Conservation (phyloP, 176 grass and related monocot genomes). For the Carex cristatella region DNA sequence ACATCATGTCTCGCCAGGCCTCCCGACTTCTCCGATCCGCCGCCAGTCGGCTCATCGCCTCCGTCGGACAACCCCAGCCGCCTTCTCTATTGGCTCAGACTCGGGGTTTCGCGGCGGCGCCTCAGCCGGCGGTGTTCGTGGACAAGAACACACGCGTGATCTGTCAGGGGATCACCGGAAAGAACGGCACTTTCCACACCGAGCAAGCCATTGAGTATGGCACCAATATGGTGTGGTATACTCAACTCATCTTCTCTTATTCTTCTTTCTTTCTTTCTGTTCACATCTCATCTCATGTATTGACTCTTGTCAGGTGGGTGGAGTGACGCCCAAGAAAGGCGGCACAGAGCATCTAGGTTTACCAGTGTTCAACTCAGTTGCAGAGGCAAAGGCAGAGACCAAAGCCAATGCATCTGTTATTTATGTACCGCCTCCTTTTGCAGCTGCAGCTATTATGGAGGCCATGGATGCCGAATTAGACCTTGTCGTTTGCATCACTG, state of each 20-base stretch:
- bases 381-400: slow-evolving; percentile 94
- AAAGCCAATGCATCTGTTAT: slow-evolving; percentile 99
- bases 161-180: slow-evolving; percentile 99
- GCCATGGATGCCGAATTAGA: slow-evolving; percentile 92
- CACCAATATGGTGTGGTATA: slow-evolving; percentile 67
- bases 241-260: not conserved
- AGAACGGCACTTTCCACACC: slow-evolving; percentile 99
- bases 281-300: too few species aligned
- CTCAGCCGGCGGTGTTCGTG: slow-evolving; percentile 79
- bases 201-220: slow-evolving; percentile 99
- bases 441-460: slow-evolving; percentile 92
- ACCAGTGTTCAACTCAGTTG: slow-evolving; percentile 86
- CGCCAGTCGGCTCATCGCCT: slow-evolving; percentile 39
- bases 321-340: slow-evolving; percentile 98
- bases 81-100: not conserved
- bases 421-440: slow-evolving; percentile 98
- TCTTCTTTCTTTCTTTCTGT: not conserved
- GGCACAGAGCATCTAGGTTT: slow-evolving; percentile 94
- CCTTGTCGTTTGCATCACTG: slow-evolving; percentile 93
- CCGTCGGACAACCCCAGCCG: not conserved
- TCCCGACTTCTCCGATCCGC: slow-evolving; percentile 63
- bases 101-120: slow-evolving; percentile 56
- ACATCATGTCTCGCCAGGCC: slow-evolving; percentile 56
- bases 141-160: slow-evolving; percentile 99
- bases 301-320: slow-evolving; percentile 47